Conservation (phyloP, 768 basidiomycete species). For the Suillus sp. region DNA sequence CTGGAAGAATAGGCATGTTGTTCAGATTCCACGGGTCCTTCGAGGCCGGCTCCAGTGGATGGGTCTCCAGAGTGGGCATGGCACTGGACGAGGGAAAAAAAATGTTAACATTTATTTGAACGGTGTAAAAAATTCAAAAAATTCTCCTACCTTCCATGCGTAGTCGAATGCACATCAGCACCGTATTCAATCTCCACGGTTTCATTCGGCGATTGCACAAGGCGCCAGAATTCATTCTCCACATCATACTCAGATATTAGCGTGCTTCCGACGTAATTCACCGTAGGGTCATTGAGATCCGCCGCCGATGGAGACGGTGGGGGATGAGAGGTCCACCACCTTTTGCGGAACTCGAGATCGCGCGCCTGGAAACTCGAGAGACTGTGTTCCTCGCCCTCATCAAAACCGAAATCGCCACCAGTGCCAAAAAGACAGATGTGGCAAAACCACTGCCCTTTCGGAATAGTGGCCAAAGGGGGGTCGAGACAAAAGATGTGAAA, state of each 20-base stretch:
- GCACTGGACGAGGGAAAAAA: slow-evolving; percentile 52
- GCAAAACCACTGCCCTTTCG: slow-evolving; percentile 96
- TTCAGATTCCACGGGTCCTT: slow-evolving; percentile 97
- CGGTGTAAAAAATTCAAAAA: slow-evolving; percentile 27
- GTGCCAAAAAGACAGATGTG: slow-evolving; percentile 88
- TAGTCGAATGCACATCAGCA: slow-evolving; percentile 98
- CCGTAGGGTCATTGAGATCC: slow-evolving; percentile 50
- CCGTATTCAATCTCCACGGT: slow-evolving; percentile 99
- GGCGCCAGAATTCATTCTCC: slow-evolving; percentile 95
- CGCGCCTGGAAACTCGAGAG: slow-evolving; percentile 90
- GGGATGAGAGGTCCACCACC: slow-evolving; percentile 86
- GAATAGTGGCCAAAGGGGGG: slow-evolving; percentile 83
- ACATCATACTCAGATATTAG: slow-evolving; percentile 87
- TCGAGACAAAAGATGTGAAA: slow-evolving; percentile 98
- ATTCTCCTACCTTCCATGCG: slow-evolving; percentile 83
- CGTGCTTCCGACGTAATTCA: slow-evolving; percentile 58
- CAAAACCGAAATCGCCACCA: slow-evolving; percentile 96
- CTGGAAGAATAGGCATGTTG: slow-evolving; percentile 91
- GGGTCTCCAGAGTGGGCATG: slow-evolving; percentile 94
- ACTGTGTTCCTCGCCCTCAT: slow-evolving; percentile 95
- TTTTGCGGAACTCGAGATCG: slow-evolving; percentile 83
- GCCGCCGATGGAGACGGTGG: slow-evolving; percentile 40
- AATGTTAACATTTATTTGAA: slow-evolving; percentile 19
- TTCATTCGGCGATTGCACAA: slow-evolving; percentile 86
- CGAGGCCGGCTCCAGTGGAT: slow-evolving; percentile 84